Evolutionary conservation across 306 rosid species (phyloP).

Genomic region (Prunus mira): DNA sequence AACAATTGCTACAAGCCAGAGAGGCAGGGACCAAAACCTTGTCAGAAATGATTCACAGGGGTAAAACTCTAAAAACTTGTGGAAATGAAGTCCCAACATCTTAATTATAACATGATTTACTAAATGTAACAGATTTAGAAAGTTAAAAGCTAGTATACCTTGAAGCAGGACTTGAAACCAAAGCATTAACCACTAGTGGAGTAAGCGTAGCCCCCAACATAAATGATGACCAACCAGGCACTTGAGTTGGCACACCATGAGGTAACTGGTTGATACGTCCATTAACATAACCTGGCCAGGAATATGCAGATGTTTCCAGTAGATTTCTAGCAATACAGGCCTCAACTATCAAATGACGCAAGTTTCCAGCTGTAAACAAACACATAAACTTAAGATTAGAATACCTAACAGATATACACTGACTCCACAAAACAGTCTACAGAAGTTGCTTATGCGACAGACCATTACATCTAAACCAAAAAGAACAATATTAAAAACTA

Average conservation of each 20-base stretch:
- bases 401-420: neutral
- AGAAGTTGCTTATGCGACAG: neutral
- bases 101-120: neutral
- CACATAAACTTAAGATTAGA: slow-evolving; percentile 11
- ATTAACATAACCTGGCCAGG: slow-evolving; percentile 87
- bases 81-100: neutral
- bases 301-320: slow-evolving; percentile 79
- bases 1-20: neutral
- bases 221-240: slow-evolving; percentile 86
- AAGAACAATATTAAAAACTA: neutral
- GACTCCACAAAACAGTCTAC: slow-evolving; percentile 4
- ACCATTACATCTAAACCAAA: neutral
- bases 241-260: slow-evolving; percentile 70
- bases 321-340: slow-evolving; percentile 89
- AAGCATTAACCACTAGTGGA: slow-evolving; percentile 58
- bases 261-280: slow-evolving; percentile 75
- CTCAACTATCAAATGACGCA: slow-evolving; percentile 94
- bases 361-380: slow-evolving; percentile 81
- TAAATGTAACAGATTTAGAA: neutral
- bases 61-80: neutral
- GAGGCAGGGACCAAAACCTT: neutral
- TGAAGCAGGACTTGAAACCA: slow-evolving; percentile 90
- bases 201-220: slow-evolving; percentile 76
- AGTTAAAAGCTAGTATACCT: slow-evolving; percentile 47
- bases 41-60: neutral